Evolutionary conservation across 257 asterid genomes (phyloP).

Genomic region (Fraxinus anomala): DNA sequence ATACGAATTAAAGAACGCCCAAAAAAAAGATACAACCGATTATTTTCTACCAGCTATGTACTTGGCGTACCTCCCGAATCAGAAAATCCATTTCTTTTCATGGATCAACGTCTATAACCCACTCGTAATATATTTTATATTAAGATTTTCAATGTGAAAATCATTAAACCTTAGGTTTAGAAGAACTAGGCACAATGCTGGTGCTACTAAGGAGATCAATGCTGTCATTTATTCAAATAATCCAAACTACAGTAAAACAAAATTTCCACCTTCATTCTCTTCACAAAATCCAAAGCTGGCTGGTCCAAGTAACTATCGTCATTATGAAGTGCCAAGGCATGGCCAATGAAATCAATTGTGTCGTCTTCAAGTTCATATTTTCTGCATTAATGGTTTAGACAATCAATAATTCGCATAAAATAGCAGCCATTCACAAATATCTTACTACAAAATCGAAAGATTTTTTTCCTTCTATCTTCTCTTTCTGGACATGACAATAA

Average conservation of each 20-base stretch:
- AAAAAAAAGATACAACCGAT: background rate
- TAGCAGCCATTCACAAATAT: background rate
- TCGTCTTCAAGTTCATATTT: slow-evolving; percentile 93
- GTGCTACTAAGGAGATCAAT: background rate
- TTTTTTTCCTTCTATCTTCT: background rate
- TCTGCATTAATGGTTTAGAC: slow-evolving; percentile 45
- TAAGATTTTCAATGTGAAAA: background rate
- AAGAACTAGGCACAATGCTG: background rate
- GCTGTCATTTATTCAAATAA: background rate
- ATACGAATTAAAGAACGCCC: background rate
- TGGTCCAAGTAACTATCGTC: slow-evolving; percentile 81
- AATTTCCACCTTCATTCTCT: slow-evolving; percentile 76
- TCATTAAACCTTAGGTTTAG: background rate
- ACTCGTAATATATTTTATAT: background rate
- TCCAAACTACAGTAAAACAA: background rate
- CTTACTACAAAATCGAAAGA: background rate
- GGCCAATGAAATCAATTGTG: slow-evolving; percentile 91
- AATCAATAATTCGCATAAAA: slow-evolving; percentile 9
- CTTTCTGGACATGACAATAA: background rate
- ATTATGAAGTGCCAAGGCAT: slow-evolving; percentile 80
- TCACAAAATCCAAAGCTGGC: slow-evolving; percentile 81
- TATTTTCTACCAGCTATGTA: background rate
- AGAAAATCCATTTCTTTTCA: background rate
- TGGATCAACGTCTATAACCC: background rate
- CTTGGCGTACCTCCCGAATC: background rate